Evolutionary conservation across 768 basidiomycete species (phyloP).

Genomic region (Ramaria sp.): DNA sequence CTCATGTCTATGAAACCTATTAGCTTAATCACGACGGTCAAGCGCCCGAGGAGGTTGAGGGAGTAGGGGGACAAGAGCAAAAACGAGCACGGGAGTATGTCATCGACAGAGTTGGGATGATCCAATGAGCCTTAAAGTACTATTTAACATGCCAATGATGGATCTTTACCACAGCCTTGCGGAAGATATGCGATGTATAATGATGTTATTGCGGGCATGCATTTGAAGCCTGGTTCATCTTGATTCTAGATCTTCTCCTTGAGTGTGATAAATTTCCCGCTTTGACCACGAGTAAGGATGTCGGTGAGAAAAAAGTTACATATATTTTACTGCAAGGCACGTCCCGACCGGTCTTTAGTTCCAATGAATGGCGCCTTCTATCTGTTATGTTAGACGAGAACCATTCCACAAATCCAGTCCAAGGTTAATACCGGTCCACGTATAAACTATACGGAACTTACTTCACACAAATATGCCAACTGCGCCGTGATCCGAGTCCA

Average conservation of each 20-base stretch:
- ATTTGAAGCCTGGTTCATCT: too few relatives aligned
- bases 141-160: too few relatives aligned
- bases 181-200: background rate
- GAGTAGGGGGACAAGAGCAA: conserved; percentile 88
- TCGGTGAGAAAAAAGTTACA: background rate
- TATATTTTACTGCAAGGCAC: background rate
- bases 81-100: conserved; percentile 69
- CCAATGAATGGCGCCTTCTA: background rate
- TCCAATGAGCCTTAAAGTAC: conserved; percentile 19
- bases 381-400: background rate
- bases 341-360: background rate
- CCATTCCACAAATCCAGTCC: too few relatives aligned
- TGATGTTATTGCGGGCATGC: background rate
- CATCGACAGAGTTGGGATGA: conserved; percentile 56
- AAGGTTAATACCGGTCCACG: too few relatives aligned
- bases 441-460: background rate
- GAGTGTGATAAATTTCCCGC: background rate
- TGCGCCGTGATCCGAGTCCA: conserved; percentile 36
- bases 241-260: background rate
- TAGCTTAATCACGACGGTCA: conserved; percentile 78
- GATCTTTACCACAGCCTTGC: too few relatives aligned
- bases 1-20: background rate
- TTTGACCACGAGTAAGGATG: background rate
- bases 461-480: conserved; percentile 28
- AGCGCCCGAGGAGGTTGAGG: conserved; percentile 80